Evolutionary conservation across 2,329 filamentous ascomycete genomes (phyloP).

Genomic region (Ceratocystis huliohia): DNA sequence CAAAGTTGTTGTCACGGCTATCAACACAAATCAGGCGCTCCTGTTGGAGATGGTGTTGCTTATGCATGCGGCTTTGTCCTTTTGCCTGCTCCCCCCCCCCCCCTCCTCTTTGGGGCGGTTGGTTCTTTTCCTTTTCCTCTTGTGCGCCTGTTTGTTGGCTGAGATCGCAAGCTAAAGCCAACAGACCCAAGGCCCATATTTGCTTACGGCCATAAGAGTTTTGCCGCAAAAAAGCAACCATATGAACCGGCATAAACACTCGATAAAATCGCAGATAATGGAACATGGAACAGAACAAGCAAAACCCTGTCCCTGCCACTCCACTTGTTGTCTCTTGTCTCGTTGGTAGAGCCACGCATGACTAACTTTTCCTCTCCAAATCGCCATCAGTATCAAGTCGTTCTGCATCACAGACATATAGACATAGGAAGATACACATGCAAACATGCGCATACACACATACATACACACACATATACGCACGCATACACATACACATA

Average conservation of each 20-base stretch:
- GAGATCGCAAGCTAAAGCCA: neutral
- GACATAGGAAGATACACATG: neutral
- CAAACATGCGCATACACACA: neutral
- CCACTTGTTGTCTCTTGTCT: slow-evolving; percentile 5
- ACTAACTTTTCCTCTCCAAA: neutral
- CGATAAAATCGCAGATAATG: neutral
- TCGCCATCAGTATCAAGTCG: neutral
- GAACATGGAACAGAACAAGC: neutral
- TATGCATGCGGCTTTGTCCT: neutral
- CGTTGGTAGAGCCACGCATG: neutral
- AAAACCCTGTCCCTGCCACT: neutral
- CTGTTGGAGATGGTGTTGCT: neutral
- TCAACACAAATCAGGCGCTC: neutral
- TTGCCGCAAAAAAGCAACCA: neutral
- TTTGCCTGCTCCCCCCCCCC: neutral
- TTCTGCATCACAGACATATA: neutral
- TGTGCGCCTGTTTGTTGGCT: neutral
- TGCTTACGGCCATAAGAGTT: neutral
- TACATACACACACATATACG: neutral
- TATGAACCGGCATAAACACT: neutral
- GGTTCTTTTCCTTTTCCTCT: neutral
- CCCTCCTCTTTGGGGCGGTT: neutral
- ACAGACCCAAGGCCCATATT: neutral
- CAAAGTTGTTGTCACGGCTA: neutral
- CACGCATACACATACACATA: neutral